Evolutionary conservation across 257 asterid species (phyloP), one percentile per base, ranked within the genome.

Genomic region (Nicotiana undulata): DNA sequence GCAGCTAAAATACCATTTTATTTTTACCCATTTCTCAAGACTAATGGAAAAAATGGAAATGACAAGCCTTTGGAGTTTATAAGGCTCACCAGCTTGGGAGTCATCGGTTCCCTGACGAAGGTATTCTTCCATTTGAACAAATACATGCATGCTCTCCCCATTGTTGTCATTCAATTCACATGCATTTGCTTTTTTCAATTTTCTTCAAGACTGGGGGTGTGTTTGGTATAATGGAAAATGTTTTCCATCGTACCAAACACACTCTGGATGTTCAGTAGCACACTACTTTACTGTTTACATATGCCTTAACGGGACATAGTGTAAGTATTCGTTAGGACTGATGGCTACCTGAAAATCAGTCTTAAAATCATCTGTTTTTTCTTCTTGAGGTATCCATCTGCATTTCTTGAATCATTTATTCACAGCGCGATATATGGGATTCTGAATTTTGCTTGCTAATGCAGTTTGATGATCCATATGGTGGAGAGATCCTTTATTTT

Each of bases 1-100:
- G 77, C 81, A 83, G 83, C 83, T 17, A 51, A 32, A 7, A 61
- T 83, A 61, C 82, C 80, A 15, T 24, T 4, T 79, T 83, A 83
- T 51, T 22, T 74, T 1, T 80, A 79, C 13, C 83, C 83, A 16
- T 61, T 83, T 32, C 78, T 83, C 29, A 44, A 44, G 20, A 31
- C 60, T 5, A 40, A 22, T 17, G 83, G 51, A 7, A 78, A 72
- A 8, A 40, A 22, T 17, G 83, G 51, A 7, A 78, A 72, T 1
- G 31, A 61, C 15, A 74, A 61, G 46, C 80, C 81, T 51, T 24
- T 79, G 15, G 60, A 16, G 44, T 7, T 8, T 63, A 3, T 83
- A n/a, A 79, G 80, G 77, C 55, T 83, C 59, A 18, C 80, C 53
- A 24, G 46, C 52, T 52, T 83, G 70, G 81, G 68, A 17, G 72